Evolutionary conservation across 371 early-diverging fungal genomes (phyloP).

Genomic region (Cokeromyces recurvatus): DNA sequence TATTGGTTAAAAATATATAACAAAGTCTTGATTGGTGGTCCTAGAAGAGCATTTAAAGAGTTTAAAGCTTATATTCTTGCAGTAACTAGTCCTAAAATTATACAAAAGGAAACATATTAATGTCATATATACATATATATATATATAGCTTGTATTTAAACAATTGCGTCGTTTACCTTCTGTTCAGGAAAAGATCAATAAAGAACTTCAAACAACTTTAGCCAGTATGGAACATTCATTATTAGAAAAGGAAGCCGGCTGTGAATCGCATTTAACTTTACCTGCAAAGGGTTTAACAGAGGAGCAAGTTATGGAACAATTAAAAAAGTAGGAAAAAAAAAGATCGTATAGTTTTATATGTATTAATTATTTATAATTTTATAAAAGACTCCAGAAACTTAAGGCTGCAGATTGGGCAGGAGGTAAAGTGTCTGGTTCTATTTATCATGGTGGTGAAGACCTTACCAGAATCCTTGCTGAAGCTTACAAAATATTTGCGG

Average conservation of each 20-base stretch:
- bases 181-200: conserved; percentile 51
- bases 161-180: conserved; percentile 55
- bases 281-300: conserved; percentile 65
- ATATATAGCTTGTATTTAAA: conserved; percentile 56
- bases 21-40: conserved; percentile 53
- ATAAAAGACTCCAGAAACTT: conserved; percentile 24
- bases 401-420: conserved; percentile 73
- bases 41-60: conserved; percentile 46
- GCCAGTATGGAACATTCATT: conserved; percentile 73
- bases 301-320: conserved; percentile 52
- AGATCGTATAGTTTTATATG: background rate
- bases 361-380: background rate
- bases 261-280: conserved; percentile 55
- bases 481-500: conserved; percentile 82
- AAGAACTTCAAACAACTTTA: conserved; percentile 64
- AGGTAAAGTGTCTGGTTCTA: conserved; percentile 87
- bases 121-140: too few relatives aligned
- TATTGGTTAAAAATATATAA: conserved; percentile 50
- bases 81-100: too few relatives aligned
- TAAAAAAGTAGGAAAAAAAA: conserved; percentile 46
- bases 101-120: too few relatives aligned
- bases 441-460: conserved; percentile 89
- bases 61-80: conserved; percentile 37
- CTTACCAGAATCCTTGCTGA: conserved; percentile 69
- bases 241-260: conserved; percentile 58